Conservation (phyloP, 2,329 filamentous ascomycete genomes). For the Fusarium coicis region DNA sequence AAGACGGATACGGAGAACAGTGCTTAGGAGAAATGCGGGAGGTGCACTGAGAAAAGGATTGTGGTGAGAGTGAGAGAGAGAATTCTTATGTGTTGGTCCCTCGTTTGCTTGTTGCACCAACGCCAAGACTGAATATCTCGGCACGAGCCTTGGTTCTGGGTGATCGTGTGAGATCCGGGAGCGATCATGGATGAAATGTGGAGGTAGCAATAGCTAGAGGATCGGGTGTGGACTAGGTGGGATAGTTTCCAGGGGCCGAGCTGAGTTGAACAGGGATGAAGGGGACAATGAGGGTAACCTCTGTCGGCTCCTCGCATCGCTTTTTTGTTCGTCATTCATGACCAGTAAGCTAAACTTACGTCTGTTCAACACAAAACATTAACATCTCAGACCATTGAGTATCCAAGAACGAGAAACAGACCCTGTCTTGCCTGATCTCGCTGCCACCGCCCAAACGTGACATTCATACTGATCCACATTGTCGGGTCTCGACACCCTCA, state of each 20-base stretch:
- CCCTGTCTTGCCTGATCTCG: constrained; percentile 7
- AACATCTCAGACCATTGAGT: background rate
- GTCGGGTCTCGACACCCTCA: background rate
- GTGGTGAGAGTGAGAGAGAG: background rate
- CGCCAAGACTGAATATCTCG: background rate
- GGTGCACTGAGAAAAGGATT: background rate
- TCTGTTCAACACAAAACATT: background rate
- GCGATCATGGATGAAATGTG: constrained; percentile 14
- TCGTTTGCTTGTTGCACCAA: background rate
- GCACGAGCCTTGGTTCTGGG: background rate
- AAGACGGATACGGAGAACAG: background rate
- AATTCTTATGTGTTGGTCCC: background rate
- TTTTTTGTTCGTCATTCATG: background rate
- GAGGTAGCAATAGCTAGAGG: background rate
- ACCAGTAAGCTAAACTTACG: background rate
- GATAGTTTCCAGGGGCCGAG: background rate
- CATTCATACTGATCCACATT: constrained; percentile 20
- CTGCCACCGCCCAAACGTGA: constrained; percentile 16
- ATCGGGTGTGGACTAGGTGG: too few species aligned
- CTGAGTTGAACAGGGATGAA: constrained; percentile 1
- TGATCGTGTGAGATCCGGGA: background rate
- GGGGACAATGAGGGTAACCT: background rate
- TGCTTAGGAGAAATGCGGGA: constrained; percentile 17
- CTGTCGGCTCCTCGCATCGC: background rate
- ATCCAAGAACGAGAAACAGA: background rate